Evolutionary conservation across 257 asterid species (phyloP), one percentile per base, ranked within the genome.

Genomic region (Nicotiana knightiana): DNA sequence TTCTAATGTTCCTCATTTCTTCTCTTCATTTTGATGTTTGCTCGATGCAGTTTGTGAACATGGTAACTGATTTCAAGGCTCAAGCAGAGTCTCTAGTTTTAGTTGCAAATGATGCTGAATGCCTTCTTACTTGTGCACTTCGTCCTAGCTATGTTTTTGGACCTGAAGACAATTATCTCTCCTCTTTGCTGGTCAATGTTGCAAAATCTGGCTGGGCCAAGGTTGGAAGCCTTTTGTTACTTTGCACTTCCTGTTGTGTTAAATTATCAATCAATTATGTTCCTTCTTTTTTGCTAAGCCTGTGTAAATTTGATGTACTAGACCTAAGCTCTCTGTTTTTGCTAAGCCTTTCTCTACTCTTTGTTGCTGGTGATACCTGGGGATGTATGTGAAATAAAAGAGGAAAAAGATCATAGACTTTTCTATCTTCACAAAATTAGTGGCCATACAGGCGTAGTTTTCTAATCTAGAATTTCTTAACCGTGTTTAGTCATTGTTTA

Each of bases 51-150:
- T 87, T 86, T 55, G 88, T 89, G 90, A 92, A 87, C 92, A 83
- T 88, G 90, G 84, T 91, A 86, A 85, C 94, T 83, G 98, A 94
- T 84, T 92, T 94, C 51, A 91, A 92, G 88, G 90, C 97, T 71
- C 98, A 94, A 88, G 97, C 96, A 26, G 98, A 94, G 90, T 97
- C 96, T 30, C 91, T 94, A 73, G 84, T 94, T 86, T 90, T 93
- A 83, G 82, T 51, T 82, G 93, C 98, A 65, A 94, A 93, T 83
- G 93, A 92, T 79, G 81, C 85, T 76, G 96, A 89, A 81, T 94
- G 92, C 86, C 97, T 94, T 83, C 86, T 90, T 89, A 94, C 98
- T 35, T 94, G 98, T 86, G 93, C 89, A 35, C 89, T 94, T 88
- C 97, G 98, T 64, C 92, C 94, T 57, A 87, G 92, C 91, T 91